Conservation (phyloP, 352 stramenopile species). For the Phytophthora macrochlamydospora region DNA sequence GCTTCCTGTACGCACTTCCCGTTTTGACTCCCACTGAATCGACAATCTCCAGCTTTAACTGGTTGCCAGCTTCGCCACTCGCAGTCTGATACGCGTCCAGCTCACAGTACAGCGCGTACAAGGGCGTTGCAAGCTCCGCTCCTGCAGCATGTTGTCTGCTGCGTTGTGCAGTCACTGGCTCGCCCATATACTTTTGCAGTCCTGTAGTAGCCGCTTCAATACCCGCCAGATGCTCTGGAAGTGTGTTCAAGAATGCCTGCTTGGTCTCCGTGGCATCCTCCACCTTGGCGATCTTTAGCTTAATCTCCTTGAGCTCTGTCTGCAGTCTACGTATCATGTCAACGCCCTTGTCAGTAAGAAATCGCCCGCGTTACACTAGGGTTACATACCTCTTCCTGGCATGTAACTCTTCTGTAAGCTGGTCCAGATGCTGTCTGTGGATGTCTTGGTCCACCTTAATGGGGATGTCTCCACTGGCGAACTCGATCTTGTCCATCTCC, state of each 20-base stretch:
- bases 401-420: slow-evolving; percentile 68
- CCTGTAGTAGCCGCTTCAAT: slow-evolving; percentile 68
- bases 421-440: slow-evolving; percentile 68
- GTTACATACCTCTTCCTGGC: slow-evolving; percentile 56
- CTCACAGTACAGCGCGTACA: slow-evolving; percentile 80
- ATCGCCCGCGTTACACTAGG: background rate
- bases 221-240: slow-evolving; percentile 51
- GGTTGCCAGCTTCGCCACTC: slow-evolving; percentile 47
- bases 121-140: slow-evolving; percentile 48
- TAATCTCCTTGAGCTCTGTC: slow-evolving; percentile 61
- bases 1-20: slow-evolving; percentile 32
- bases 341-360: background rate
- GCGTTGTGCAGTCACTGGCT: slow-evolving; percentile 46
- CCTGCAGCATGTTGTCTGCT: slow-evolving; percentile 50
- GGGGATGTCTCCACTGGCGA: slow-evolving; percentile 52
- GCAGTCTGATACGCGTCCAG: slow-evolving; percentile 70
- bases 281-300: slow-evolving; percentile 62
- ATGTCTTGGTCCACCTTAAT: slow-evolving; percentile 57
- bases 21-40: slow-evolving; percentile 34
- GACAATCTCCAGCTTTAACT: slow-evolving; percentile 60
- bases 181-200: slow-evolving; percentile 67
- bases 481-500: slow-evolving; percentile 85
- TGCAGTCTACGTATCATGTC: slow-evolving; percentile 41
- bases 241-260: slow-evolving; percentile 57
- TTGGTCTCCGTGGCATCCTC: slow-evolving; percentile 61